phyloP scores from a whole-genome alignment of 202 grass and related monocot genomes.

The Miscanthus sacchariflorus region DNA sequence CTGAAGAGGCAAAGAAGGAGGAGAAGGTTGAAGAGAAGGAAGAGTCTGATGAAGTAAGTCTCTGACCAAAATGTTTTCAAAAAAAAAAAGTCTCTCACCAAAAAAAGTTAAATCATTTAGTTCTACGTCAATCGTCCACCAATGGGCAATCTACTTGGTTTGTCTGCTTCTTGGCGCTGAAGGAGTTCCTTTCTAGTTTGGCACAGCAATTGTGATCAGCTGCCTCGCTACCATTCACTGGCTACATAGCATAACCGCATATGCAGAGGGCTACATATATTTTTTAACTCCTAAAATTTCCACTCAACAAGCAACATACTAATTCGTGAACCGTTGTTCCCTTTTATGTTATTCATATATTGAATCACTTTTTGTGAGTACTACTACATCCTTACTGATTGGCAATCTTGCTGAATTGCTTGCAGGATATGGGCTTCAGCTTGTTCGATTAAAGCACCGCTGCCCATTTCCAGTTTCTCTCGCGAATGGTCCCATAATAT shows the following conservation, averaged over 20 bases:
- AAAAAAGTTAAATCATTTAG: not conserved
- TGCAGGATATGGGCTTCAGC: conserved; percentile 80
- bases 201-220: not conserved
- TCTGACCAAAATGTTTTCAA: too few species aligned
- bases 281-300: not conserved
- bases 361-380: not conserved
- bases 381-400: not conserved
- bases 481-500: not conserved
- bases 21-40: conserved; percentile 85
- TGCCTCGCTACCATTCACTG: not conserved
- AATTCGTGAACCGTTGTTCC: not conserved
- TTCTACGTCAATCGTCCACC: not conserved
- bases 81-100: not conserved
- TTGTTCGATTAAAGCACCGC: conserved; percentile 61
- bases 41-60: conserved; percentile 71
- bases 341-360: not conserved
- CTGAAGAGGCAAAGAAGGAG: conserved; percentile 69
- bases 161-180: not conserved
- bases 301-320: not conserved
- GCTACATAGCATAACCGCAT: not conserved
- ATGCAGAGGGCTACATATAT: not conserved
- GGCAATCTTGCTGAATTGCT: not conserved
- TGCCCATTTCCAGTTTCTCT: not conserved
- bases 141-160: not conserved
- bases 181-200: not conserved